Evolutionary conservation across 2,329 filamentous ascomycete genomes (phyloP).

Genomic region (Magnaporthiopsis rhizophila): DNA sequence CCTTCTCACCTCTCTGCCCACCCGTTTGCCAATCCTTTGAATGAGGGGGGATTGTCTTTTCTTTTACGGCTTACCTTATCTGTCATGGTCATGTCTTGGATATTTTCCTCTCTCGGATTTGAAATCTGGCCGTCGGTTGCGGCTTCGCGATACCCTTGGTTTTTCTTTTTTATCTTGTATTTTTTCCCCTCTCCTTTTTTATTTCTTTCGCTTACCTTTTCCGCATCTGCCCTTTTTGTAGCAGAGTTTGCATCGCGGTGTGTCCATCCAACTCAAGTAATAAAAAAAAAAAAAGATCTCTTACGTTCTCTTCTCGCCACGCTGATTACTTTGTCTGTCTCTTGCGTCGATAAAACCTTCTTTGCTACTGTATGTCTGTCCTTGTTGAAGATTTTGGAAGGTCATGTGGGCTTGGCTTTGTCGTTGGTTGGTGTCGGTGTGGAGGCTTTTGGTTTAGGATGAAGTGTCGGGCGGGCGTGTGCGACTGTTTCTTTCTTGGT

Average conservation of each 20-base stretch:
- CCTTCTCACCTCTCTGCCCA: background rate
- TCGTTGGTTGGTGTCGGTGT: background rate
- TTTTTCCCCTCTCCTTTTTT: constrained; percentile 4
- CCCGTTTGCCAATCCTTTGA: constrained; percentile 9
- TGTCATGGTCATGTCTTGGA: constrained; percentile 3
- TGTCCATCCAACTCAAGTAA: background rate
- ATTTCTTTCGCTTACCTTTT: background rate
- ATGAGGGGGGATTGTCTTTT: background rate
- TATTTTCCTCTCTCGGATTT: constrained; percentile 1
- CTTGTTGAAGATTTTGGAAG: background rate
- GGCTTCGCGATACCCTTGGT: constrained; percentile 19
- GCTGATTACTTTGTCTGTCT: background rate
- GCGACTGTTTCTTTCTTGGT: background rate
- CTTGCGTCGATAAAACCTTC: background rate
- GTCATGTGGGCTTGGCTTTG: background rate
- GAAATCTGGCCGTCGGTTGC: background rate
- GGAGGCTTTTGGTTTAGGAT: background rate
- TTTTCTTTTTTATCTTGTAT: constrained; percentile 9
- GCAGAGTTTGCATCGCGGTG: background rate
- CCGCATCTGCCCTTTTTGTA: background rate
- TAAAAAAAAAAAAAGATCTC: background rate
- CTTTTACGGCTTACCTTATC: background rate
- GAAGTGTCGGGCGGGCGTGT: background rate
- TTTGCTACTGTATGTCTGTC: background rate
- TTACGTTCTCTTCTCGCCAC: background rate